Percentiles rank a stretch among this genome's conserved stretches.
phyloP scores from a whole-genome alignment of 805 yeast genomes.

The Candida quercuum region DNA sequence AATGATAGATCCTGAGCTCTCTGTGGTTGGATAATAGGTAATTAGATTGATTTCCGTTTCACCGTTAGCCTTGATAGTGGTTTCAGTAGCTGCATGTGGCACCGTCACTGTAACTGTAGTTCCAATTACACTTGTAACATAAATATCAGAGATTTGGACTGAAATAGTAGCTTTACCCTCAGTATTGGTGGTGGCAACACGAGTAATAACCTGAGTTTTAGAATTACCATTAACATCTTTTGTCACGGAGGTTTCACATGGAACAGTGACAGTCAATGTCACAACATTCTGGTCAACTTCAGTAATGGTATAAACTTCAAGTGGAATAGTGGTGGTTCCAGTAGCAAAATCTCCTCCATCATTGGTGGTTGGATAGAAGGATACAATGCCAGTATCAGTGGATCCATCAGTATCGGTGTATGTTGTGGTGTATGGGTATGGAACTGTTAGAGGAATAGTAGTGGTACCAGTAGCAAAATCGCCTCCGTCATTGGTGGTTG shows the following conservation, averaged over 20 bases:
- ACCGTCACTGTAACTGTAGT: background rate
- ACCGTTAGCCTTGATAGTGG: background rate
- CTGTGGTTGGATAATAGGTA: background rate
- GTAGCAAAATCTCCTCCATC: background rate
- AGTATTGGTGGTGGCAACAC: background rate
- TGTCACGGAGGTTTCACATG: background rate
- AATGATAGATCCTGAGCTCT: too few species aligned
- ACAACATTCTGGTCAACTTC: background rate
- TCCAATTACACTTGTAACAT: background rate
- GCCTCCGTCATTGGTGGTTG: background rate
- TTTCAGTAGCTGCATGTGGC: background rate
- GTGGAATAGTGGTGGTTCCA: background rate
- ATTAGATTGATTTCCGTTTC: background rate
- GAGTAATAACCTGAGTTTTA: background rate
- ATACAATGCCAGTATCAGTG: constrained; percentile 14
- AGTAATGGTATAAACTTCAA: background rate
- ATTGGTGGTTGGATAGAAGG: constrained; percentile 9
- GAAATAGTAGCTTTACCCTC: background rate
- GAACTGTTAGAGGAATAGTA: background rate
- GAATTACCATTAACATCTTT: background rate
- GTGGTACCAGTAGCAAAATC: background rate
- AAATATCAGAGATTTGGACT: background rate
- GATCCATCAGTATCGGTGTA: background rate
- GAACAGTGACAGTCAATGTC: background rate
- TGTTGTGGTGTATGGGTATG: background rate